phyloP scores from a whole-genome alignment of 768 basidiomycete species.

The Dacryopinax spathularia region DNA sequence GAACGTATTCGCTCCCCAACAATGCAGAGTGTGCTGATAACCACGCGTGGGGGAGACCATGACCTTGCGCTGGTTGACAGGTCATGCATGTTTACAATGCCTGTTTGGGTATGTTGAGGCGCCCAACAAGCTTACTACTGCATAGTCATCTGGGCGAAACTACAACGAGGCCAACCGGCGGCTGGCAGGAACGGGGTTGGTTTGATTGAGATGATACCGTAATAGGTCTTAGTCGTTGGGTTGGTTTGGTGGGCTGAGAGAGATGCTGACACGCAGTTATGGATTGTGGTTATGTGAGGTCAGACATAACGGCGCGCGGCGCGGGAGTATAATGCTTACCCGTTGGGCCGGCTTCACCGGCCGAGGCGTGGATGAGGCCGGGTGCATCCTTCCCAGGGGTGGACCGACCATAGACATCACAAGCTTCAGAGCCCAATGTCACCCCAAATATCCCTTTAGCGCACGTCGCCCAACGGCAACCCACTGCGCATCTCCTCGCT shows the following conservation, averaged over 20 bases:
- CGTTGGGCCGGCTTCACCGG: constrained; percentile 1
- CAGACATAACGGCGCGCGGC: background rate
- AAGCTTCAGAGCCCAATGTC: background rate
- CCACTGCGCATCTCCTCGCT: too few species aligned
- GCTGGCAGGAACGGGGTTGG: background rate
- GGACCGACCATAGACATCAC: background rate
- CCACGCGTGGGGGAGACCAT: background rate
- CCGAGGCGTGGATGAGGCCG: background rate
- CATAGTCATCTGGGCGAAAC: background rate
- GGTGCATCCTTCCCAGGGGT: background rate
- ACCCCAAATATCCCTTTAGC: background rate
- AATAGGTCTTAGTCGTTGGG: too few species aligned
- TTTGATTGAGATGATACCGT: background rate
- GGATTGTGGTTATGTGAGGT: background rate
- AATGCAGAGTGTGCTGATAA: background rate
- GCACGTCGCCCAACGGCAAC: background rate
- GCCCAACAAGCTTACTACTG: background rate
- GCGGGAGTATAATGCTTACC: background rate
- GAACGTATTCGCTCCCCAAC: background rate
- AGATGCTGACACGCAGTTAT: background rate
- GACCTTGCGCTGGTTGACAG: background rate
- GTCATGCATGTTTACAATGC: too few species aligned
- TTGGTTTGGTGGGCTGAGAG: background rate
- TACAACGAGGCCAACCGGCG: background rate
- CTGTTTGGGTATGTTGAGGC: too few species aligned